phyloP scores from a whole-genome alignment of 2,329 filamentous ascomycete genomes.

The Xylaria sp. region DNA sequence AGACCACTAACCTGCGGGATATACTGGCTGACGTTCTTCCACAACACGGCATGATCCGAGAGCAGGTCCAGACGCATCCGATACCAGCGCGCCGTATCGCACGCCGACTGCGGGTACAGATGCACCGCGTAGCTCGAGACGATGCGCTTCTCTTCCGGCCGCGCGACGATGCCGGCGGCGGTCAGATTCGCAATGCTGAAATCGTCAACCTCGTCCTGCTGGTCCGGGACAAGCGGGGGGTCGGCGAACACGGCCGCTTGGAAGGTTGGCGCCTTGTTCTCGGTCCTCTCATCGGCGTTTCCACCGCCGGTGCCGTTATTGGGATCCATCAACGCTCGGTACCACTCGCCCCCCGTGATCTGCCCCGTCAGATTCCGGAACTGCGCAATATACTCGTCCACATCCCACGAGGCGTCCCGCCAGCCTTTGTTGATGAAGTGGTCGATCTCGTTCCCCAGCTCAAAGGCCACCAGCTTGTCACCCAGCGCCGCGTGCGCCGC shows the following conservation, averaged over 20 bases:
- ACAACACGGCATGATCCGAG: conserved; percentile 50
- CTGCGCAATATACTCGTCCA: conserved; percentile 48
- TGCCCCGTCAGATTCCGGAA: conserved; percentile 50
- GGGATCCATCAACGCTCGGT: conserved; percentile 30
- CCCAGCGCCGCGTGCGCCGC: conserved; percentile 48
- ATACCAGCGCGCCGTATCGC: conserved; percentile 49
- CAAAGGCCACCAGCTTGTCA: conserved; percentile 47
- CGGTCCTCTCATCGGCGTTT: neutral
- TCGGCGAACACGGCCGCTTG: conserved; percentile 52
- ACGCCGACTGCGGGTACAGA: conserved; percentile 54
- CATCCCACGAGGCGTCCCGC: conserved; percentile 48
- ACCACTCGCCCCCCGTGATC: conserved; percentile 49
- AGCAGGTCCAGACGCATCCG: conserved; percentile 51
- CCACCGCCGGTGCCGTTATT: neutral
- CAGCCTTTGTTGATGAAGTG: conserved; percentile 52
- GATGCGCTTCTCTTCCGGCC: conserved; percentile 48
- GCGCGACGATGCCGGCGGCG: conserved; percentile 40
- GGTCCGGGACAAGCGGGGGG: conserved; percentile 52
- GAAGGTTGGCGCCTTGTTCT: conserved; percentile 44
- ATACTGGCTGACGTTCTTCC: conserved; percentile 52
- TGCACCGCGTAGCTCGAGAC: conserved; percentile 52
- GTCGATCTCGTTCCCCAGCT: conserved; percentile 54
- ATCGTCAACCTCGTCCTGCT: conserved; percentile 52
- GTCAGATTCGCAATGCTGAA: conserved; percentile 52
- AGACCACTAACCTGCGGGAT: conserved; percentile 45